phyloP scores from a whole-genome alignment of 768 basidiomycete genomes.

The Phallus indusiatus region DNA sequence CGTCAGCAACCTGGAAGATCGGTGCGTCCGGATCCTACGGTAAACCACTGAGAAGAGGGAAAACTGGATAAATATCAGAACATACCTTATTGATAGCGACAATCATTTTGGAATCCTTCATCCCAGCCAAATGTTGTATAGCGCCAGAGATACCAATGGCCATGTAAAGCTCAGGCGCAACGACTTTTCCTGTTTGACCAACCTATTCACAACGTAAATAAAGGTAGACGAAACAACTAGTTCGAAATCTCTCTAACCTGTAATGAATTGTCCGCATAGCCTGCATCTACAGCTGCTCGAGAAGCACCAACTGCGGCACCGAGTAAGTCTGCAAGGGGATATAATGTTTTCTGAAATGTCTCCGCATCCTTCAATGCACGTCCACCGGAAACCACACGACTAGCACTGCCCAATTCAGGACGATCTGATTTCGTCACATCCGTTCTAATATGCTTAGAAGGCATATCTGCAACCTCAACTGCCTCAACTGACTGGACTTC shows the following conservation, averaged over 20 bases:
- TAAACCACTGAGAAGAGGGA: background rate
- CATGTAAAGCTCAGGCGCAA: conserved; percentile 93
- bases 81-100: conserved; percentile 94
- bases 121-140: conserved; percentile 97
- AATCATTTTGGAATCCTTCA: conserved; percentile 99
- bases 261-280: conserved; percentile 93
- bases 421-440: conserved; percentile 83
- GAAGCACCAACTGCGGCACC: conserved; percentile 98
- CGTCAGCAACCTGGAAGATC: conserved; percentile 97
- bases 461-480: conserved; percentile 44
- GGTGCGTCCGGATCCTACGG: conserved; percentile 89
- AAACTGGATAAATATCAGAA: background rate
- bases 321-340: conserved; percentile 87
- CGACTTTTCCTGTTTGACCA: conserved; percentile 99
- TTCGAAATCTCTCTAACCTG: conserved; percentile 36
- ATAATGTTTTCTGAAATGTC: conserved; percentile 77
- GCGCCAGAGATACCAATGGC: conserved; percentile 97
- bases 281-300: conserved; percentile 94
- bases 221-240: too few species aligned
- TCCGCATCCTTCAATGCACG: conserved; percentile 90
- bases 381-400: conserved; percentile 88
- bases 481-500: conserved; percentile 55
- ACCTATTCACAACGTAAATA: conserved; percentile 31
- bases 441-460: conserved; percentile 60
- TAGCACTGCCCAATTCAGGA: conserved; percentile 83